These are phyloP conservation scores for Yamadazyma spencermartinsiae DNA, from an alignment of 1,139 yeast species.

Conservation along the genomic window DNA sequence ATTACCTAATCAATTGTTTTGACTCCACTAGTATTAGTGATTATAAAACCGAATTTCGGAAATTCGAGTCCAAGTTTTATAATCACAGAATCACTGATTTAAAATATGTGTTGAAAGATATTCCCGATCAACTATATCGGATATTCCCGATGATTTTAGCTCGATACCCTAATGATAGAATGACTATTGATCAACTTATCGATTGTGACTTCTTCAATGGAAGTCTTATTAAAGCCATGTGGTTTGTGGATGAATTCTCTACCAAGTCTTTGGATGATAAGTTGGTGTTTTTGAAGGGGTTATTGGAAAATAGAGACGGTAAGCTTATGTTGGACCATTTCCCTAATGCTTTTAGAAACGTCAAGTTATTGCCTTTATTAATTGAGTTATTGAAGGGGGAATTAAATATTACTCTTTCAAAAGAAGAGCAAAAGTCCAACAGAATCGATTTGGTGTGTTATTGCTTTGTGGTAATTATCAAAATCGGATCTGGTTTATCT, in stretches of 20 bases:
- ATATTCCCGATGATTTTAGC: conserved; percentile 39
- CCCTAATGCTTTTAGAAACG: conserved; percentile 67
- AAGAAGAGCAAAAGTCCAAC: conserved; percentile 14
- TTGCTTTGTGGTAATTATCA: conserved; percentile 57
- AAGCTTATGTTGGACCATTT: conserved; percentile 58
- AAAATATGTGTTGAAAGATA: conserved; percentile 44
- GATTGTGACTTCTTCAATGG: conserved; percentile 69
- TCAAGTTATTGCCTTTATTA: conserved; percentile 74
- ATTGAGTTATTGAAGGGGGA: conserved; percentile 44
- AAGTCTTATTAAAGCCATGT: conserved; percentile 77
- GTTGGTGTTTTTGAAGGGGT: conserved; percentile 64
- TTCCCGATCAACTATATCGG: conserved; percentile 36
- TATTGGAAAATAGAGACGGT: conserved; percentile 32
- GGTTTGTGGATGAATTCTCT: conserved; percentile 80
- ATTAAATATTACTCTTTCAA: conserved; percentile 21
- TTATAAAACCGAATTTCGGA: conserved; percentile 47
- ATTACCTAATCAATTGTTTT: conserved; percentile 46
- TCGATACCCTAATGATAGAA: conserved; percentile 44
- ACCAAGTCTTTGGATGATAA: conserved; percentile 73
- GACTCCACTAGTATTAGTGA: conserved; percentile 49
- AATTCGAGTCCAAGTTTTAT: conserved; percentile 42
- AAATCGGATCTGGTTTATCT: conserved; percentile 68
- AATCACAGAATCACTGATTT: conserved; percentile 47
- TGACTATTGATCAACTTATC: conserved; percentile 52
- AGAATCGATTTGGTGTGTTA: conserved; percentile 45